Conservation (phyloP, 1,139 yeast species). For the Blastobotrys raffinosifermentans region DNA sequence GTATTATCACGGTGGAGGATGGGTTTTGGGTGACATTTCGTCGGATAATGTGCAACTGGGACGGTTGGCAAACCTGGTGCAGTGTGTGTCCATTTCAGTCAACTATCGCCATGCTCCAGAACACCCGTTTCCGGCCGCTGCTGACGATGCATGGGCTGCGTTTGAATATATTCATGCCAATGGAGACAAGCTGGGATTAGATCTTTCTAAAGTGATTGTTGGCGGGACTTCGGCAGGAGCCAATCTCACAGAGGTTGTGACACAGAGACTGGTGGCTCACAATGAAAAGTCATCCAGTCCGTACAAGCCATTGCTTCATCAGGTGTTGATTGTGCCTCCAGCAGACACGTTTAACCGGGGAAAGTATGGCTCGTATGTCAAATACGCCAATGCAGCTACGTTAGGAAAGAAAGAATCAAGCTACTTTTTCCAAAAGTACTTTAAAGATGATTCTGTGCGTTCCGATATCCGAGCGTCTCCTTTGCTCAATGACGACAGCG, state of each 20-base stretch:
- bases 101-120: conserved; percentile 45
- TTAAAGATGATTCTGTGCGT: conserved; percentile 1
- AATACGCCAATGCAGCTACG: conserved; percentile 5
- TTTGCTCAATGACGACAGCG: conserved; percentile 4
- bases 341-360: too few species aligned
- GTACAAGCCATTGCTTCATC: conserved; percentile 10
- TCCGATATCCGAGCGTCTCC: conserved; percentile 9
- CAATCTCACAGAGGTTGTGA: conserved; percentile 8
- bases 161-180: conserved; percentile 9
- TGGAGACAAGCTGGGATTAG: conserved; percentile 11
- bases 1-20: conserved; percentile 9
- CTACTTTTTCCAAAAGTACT: conserved; percentile 8
- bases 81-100: conserved; percentile 27
- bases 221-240: conserved; percentile 15
- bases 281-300: conserved; percentile 8
- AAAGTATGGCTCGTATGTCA: not conserved
- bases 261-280: conserved; percentile 8
- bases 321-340: conserved; percentile 7
- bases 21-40: conserved; percentile 4
- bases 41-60: conserved; percentile 1
- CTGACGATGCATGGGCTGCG: conserved; percentile 43
- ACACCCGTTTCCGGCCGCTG: conserved; percentile 46
- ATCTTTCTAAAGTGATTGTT: conserved; percentile 6
- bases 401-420: conserved; percentile 9
- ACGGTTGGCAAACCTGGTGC: too few species aligned